Evolutionary conservation across 1,284 basidiomycete genomes (phyloP).

Genomic region (Ganoderma resinaceum): DNA sequence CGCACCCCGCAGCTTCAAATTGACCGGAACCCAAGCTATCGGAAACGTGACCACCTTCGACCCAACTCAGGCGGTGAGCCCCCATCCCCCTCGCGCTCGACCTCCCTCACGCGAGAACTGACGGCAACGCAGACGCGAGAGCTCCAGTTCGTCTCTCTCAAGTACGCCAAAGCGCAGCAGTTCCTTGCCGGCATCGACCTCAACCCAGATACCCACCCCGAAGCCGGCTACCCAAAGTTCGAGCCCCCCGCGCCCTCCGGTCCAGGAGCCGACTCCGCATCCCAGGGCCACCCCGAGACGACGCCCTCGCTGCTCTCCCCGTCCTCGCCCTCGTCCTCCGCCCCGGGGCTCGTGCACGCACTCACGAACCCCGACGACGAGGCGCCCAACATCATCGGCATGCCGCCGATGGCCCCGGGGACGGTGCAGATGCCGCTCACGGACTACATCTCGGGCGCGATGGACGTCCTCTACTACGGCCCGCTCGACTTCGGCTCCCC

Average conservation of each 20-base stretch:
- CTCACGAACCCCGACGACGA: conserved; percentile 11
- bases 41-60: conserved; percentile 28
- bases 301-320: not conserved
- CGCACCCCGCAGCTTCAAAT: not conserved
- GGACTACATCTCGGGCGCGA: conserved; percentile 45
- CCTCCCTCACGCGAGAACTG: not conserved
- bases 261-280: not conserved
- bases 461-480: conserved; percentile 63
- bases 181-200: conserved; percentile 46
- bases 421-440: conserved; percentile 43
- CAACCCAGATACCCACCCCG: conserved; percentile 40
- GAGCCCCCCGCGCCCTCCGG: conserved; percentile 30
- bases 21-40: conserved; percentile 1
- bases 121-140: conserved; percentile 37
- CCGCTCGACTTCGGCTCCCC: conserved; percentile 54
- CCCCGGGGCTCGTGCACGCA: conserved; percentile 5
- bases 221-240: conserved; percentile 35
- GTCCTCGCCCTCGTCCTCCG: not conserved
- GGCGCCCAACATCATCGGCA: conserved; percentile 24
- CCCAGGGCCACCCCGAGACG: not conserved
- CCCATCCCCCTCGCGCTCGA: not conserved
- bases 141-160: conserved; percentile 40
- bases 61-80: conserved; percentile 29
- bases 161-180: conserved; percentile 46
- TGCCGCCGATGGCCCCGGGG: conserved; percentile 17